Evolutionary conservation across 2,329 filamentous ascomycete species (phyloP), one percentile per base, ranked within the genome.

Genomic region (Aspergillus bombycis): DNA sequence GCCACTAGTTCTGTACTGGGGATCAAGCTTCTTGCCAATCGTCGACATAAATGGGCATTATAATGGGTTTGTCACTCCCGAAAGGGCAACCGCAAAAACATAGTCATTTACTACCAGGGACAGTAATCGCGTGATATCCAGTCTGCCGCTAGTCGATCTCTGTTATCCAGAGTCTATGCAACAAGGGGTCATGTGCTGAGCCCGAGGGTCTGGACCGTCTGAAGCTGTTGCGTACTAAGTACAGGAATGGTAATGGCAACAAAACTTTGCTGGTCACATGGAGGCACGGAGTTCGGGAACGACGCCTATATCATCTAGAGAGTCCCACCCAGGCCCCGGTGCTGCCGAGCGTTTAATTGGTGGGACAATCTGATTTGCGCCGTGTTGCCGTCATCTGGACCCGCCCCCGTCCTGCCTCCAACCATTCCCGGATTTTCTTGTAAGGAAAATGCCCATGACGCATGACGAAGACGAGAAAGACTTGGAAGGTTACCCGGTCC

Each of bases 201-300:
- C 30, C 26, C 19, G 3, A 52, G 36, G 59, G 59, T 57, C 59
- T 61, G 53, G 59, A 48, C 58, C 36, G 41, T n/a, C 21, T 28
- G 9, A 26, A 52, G 57, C n/a, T 48, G 28, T n/a, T 45, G 38
- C 2, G 14, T 43, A 38, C 34, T 56, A 38, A 26, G 41, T 46
- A 43, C 56, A 58, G 56, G 56, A 34, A 58, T 65, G 61, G 65
- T 43, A 57, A 57, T 19, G 46, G 26, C 23, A 21, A 54, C 60
- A 58, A 67, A 69, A 65, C 58, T 74, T 71, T 74, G 66, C 63
- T 67, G 68, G 73, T 76, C 74, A 76, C 73, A 72, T 74, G 73
- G 63, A 59, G 61, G 54, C 21, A 55, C 60, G 62, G 61, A 62
- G 67, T 61, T 69, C 69, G 68, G 71, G 60, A 66, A 67, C 60